phyloP scores from a whole-genome alignment of 495 filamentous ascomycete genomes.

The Cercophora newfieldiana region DNA sequence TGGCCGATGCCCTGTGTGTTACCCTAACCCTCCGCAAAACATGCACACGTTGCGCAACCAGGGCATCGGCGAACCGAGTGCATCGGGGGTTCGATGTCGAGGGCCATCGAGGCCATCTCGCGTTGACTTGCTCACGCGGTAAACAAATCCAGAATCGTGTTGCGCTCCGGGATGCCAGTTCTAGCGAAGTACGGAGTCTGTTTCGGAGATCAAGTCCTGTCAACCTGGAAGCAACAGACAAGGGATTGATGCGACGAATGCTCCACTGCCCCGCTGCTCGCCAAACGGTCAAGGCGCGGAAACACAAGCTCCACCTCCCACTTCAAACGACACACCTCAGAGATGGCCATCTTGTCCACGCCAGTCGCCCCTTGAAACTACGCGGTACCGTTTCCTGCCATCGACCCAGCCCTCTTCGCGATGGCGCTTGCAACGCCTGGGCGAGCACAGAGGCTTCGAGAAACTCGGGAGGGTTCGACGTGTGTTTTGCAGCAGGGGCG shows the following conservation, averaged over 20 bases:
- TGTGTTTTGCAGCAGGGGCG: background rate
- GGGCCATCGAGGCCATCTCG: background rate
- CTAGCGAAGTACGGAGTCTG: slow-evolving; percentile 3
- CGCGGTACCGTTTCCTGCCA: slow-evolving; percentile 2
- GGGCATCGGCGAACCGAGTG: too few relatives aligned
- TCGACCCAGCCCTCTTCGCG: background rate
- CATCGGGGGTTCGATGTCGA: background rate
- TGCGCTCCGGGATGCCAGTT: background rate
- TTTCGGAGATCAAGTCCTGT: slow-evolving; percentile 15
- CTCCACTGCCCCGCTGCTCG: slow-evolving; percentile 5
- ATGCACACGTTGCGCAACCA: too few relatives aligned
- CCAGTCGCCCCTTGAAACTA: slow-evolving; percentile 19
- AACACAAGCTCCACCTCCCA: slow-evolving; percentile 12
- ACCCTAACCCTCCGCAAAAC: too few relatives aligned
- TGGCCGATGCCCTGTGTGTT: too few relatives aligned
- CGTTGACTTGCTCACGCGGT: background rate
- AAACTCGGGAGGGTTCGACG: background rate
- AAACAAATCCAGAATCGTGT: background rate
- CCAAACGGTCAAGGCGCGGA: slow-evolving; percentile 15
- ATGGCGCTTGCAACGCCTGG: background rate
- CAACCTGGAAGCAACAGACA: slow-evolving; percentile 14
- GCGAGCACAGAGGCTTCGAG: background rate
- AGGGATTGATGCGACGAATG: slow-evolving; percentile 18
- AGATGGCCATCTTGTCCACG: background rate
- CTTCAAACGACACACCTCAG: slow-evolving; percentile 5